Evolutionary conservation across 805 yeast species (phyloP).

Genomic region (Candida chilensis): DNA sequence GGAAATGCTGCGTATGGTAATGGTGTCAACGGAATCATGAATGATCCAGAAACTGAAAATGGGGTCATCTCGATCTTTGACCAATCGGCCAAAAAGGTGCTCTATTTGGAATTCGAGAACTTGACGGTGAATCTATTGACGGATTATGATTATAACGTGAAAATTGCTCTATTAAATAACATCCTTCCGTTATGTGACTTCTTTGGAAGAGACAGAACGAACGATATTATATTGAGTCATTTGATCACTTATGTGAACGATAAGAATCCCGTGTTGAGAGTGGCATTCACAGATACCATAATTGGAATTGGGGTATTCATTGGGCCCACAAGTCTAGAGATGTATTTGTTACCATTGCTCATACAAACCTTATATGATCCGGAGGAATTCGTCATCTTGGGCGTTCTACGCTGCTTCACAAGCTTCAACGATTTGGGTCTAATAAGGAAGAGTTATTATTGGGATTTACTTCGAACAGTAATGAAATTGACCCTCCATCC

Average conservation of each 20-base stretch:
- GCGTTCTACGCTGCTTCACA: constrained; percentile 54
- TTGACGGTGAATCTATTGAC: constrained; percentile 60
- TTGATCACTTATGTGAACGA: constrained; percentile 88
- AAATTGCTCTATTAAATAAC: constrained; percentile 58
- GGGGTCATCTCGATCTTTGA: constrained; percentile 21
- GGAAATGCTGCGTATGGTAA: constrained; percentile 10
- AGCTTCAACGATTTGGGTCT: constrained; percentile 49
- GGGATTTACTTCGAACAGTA: constrained; percentile 44
- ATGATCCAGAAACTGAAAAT: constrained; percentile 37
- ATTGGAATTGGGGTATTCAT: constrained; percentile 70
- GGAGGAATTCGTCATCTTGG: constrained; percentile 72
- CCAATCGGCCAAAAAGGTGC: constrained; percentile 18
- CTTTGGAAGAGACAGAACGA: constrained; percentile 81
- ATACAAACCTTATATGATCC: constrained; percentile 78
- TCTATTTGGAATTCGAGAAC: constrained; percentile 51
- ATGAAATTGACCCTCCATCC: constrained; percentile 72
- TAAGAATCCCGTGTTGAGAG: constrained; percentile 52
- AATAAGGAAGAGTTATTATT: constrained; percentile 36
- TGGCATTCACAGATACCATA: constrained; percentile 64
- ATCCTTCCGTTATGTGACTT: constrained; percentile 74
- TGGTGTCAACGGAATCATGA: constrained; percentile 2
- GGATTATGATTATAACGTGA: constrained; percentile 57
- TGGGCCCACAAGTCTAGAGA: constrained; percentile 78
- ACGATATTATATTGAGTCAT: constrained; percentile 84
- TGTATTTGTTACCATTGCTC: constrained; percentile 77